Evolutionary conservation across 441 rosid species (phyloP).

Genomic region (Euphorbia schlechtendalii): DNA sequence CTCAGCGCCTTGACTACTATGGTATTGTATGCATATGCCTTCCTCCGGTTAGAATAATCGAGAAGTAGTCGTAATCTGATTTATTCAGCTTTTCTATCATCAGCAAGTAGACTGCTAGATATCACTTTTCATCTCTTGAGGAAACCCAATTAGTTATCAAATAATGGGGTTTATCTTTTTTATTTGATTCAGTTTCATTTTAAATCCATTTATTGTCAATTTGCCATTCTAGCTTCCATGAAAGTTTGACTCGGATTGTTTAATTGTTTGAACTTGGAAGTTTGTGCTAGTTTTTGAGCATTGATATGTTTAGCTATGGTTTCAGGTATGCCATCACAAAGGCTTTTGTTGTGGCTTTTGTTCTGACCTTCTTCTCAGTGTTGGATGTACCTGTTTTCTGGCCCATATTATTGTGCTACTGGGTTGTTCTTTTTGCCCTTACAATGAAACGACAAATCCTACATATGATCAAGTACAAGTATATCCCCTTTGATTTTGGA

Average conservation of each 20-base stretch:
- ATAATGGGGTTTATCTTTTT: background rate
- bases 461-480: constrained; percentile 62
- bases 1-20: too few relatives aligned
- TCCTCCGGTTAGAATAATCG: background rate
- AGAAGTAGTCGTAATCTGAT: background rate
- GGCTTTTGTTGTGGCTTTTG: constrained; percentile 18
- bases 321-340: constrained; percentile 20
- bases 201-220: background rate
- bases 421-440: constrained; percentile 52
- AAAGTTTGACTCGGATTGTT: background rate
- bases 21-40: constrained; percentile 1
- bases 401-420: constrained; percentile 53
- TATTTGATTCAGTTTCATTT: background rate
- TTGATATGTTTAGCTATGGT: background rate
- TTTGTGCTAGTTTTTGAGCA: background rate
- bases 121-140: background rate
- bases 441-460: constrained; percentile 58
- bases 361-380: constrained; percentile 16
- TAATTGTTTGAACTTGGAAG: background rate
- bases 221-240: background rate
- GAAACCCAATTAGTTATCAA: background rate
- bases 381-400: constrained; percentile 25
- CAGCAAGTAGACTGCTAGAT: background rate
- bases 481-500: constrained; percentile 21
- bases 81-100: background rate